phyloP scores from a whole-genome alignment of 164 flowering plant species.

The Magnolia kwangsiensis region DNA sequence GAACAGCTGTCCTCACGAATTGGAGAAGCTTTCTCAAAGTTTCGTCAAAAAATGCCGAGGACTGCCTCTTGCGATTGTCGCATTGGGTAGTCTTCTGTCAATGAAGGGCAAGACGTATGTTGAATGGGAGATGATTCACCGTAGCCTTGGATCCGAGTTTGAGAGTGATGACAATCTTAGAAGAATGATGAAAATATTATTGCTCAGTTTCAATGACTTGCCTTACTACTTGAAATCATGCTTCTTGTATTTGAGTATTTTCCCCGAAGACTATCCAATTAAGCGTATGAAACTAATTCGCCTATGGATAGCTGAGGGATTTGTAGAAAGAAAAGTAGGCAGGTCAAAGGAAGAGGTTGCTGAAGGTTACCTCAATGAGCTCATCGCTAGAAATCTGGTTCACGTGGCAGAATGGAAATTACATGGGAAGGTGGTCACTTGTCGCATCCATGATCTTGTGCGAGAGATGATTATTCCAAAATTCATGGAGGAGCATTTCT shows the following conservation, averaged over 20 bases:
- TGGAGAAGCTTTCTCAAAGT: constrained; percentile 5
- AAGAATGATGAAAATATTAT: not conserved
- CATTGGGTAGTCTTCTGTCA: constrained; percentile 18
- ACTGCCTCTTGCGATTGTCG: constrained; percentile 22
- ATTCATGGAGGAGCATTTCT: constrained; percentile 9
- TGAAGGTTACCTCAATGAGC: constrained; percentile 9
- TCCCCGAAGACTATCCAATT: constrained; percentile 12
- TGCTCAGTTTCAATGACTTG: constrained; percentile 16
- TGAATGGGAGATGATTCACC: constrained; percentile 13
- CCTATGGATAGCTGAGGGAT: constrained; percentile 20
- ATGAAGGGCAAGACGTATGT: not conserved
- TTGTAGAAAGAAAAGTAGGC: not conserved
- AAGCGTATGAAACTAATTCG: not conserved
- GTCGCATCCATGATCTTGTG: constrained; percentile 14
- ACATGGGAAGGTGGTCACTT: constrained; percentile 4
- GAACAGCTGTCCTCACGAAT: not conserved
- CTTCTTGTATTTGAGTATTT: constrained; percentile 13
- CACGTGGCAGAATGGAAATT: constrained; percentile 4
- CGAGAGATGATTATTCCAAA: constrained; percentile 5
- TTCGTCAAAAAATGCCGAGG: constrained; percentile 16
- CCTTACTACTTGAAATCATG: constrained; percentile 17
- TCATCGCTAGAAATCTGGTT: not conserved
- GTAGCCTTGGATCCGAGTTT: constrained; percentile 11
- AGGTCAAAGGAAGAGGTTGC: constrained; percentile 14
- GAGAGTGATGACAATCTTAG: not conserved